phyloP scores from a whole-genome alignment of 2,329 filamentous ascomycete genomes.

The Keithomyces neogunnii region DNA sequence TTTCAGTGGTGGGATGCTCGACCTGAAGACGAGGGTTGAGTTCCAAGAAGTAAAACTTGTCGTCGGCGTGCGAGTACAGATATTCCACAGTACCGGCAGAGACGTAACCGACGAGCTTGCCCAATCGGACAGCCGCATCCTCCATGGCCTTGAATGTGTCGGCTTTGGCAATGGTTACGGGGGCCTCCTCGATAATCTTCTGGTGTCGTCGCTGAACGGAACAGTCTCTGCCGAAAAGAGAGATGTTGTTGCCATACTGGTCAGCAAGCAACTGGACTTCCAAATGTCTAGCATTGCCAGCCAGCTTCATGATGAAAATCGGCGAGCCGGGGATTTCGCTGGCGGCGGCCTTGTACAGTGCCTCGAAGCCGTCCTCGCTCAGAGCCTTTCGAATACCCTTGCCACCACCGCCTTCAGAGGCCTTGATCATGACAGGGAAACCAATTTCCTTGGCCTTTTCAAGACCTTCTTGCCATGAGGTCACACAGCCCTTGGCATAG shows the following conservation, averaged over 20 bases:
- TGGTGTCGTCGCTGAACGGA: constrained; percentile 97
- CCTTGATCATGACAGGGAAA: constrained; percentile 99
- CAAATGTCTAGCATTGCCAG: constrained; percentile 90
- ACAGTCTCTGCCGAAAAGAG: constrained; percentile 95
- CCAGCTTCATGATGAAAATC: constrained; percentile 99
- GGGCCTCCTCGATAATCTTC: constrained; percentile 99
- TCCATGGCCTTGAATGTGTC: constrained; percentile 94
- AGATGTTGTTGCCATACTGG: constrained; percentile 99
- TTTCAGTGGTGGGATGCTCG: constrained; percentile 98
- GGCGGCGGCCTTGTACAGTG: constrained; percentile 88
- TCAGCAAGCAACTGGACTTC: constrained; percentile 96
- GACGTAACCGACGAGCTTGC: constrained; percentile 92
- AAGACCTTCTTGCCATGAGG: constrained; percentile 83
- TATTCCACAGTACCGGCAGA: constrained; percentile 99
- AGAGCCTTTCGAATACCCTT: constrained; percentile 98
- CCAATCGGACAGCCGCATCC: constrained; percentile 87
- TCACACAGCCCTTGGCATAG: constrained; percentile 86
- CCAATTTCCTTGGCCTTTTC: constrained; percentile 81
- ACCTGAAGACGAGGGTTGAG: constrained; percentile 98
- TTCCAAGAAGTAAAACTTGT: constrained; percentile 99
- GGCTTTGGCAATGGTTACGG: constrained; percentile 88
- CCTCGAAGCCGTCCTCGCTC: constrained; percentile 73
- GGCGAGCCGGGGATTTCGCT: constrained; percentile 97
- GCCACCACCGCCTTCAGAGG: constrained; percentile 97
- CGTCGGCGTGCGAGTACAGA: constrained; percentile 92